Evolutionary conservation across 140 eudicot genomes (phyloP), one percentile per base, ranked within the genome.

Genomic region (Bidens hawaiensis): DNA sequence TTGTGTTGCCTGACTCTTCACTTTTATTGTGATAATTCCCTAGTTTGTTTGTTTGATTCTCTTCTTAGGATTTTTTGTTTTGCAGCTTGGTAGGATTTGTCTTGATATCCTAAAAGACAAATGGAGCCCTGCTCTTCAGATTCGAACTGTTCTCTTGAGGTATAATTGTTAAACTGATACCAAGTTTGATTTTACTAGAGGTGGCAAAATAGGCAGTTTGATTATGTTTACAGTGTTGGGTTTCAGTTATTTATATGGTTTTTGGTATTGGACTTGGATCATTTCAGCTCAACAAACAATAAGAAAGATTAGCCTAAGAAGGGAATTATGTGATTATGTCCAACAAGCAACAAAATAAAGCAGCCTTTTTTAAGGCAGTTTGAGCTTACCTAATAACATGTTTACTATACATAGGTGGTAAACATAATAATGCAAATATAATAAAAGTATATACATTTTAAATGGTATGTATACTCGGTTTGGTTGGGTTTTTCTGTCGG

Each of bases 51-150:
- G 16, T 48, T 51, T 13, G 17, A 2, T 43, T 75, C 51, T 61
- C 33, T 43, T 56, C 56, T 42, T 21, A 30, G 19, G 38, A 19
- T 34, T 28, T 19, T 18, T 31, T 56, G 0, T 42, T 24, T 19
- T 61, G 79, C 69, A 82, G 84, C 76, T 82, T 49, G 88, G 88
- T 46, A 75, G 88, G 69, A 82, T 82, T 66, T 82, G 88, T 63
- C 83, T 82, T 31, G 88, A 82, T 76, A 82, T 82, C 30, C 88
- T 82, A 25, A 82, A 82, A 66, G 88, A 82, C 73, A 82, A 82
- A 57, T 82, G 88, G 88, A 82, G 88, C 62, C 88, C 88, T 2
- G 88, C 88, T 36, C 84, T 82, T 17, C 88, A 82, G 73, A 82
- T 82, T 27, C 84, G 88, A 48, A 82, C 84, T 13, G 88, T 82